Evolutionary conservation across 2,329 filamentous ascomycete genomes (phyloP).

Genomic region (Fusarium decemcellulare): DNA sequence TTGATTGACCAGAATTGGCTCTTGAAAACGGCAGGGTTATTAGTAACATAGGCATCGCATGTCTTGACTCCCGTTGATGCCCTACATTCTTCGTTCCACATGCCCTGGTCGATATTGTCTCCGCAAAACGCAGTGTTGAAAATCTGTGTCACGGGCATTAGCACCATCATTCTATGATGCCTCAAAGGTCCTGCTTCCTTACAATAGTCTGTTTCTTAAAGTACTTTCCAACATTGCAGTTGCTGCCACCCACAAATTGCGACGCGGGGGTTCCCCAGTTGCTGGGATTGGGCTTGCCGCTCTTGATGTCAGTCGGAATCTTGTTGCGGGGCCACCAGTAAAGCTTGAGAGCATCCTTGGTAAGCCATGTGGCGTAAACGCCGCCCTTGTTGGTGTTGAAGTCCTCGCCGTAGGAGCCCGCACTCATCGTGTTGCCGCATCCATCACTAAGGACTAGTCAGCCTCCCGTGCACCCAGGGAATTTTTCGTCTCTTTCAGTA

Average conservation of each 20-base stretch:
- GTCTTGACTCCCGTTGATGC: slow-evolving; percentile 20
- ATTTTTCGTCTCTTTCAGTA: not conserved
- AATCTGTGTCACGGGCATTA: not conserved
- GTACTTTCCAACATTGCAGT: slow-evolving; percentile 30
- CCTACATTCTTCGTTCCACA: slow-evolving; percentile 23
- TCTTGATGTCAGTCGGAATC: slow-evolving; percentile 16
- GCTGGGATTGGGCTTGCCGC: slow-evolving; percentile 18
- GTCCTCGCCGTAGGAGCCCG: slow-evolving; percentile 21
- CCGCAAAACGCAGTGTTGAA: slow-evolving; percentile 27
- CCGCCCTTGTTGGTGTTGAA: slow-evolving; percentile 25
- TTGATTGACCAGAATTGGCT: slow-evolving; percentile 21
- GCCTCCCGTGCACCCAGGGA: accelerated
- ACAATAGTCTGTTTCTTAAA: slow-evolving; percentile 32
- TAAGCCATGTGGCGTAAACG: slow-evolving; percentile 24
- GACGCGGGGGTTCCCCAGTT: slow-evolving; percentile 21
- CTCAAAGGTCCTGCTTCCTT: not conserved
- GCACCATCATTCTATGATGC: no score
- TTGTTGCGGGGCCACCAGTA: slow-evolving; percentile 26
- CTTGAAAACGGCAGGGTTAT: slow-evolving; percentile 19
- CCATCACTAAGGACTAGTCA: not conserved
- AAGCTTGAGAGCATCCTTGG: slow-evolving; percentile 21
- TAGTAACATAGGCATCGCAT: slow-evolving; percentile 21
- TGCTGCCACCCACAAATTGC: slow-evolving; percentile 27
- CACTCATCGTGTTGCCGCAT: slow-evolving; percentile 25
- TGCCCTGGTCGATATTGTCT: slow-evolving; percentile 14